Conservation (phyloP, 2,329 filamentous ascomycete species). For the Beauveria scarabaeidicola region DNA sequence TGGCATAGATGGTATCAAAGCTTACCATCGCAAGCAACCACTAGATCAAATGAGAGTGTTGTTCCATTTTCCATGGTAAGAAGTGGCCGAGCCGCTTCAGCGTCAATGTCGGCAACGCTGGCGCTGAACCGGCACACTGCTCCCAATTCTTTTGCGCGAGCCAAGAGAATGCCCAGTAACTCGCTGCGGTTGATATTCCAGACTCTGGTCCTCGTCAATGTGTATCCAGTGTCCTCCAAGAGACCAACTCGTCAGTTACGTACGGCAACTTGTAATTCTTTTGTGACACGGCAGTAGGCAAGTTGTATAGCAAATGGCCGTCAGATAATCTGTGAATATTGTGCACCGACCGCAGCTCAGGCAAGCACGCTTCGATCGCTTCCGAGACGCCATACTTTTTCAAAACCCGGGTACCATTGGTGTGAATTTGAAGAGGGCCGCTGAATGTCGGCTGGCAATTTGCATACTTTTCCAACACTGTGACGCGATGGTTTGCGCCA, state of each 20-base stretch:
- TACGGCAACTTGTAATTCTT: background rate
- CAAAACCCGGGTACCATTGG: background rate
- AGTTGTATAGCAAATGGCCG: background rate
- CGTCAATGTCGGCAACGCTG: background rate
- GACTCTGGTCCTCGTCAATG: background rate
- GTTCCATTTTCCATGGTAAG: background rate
- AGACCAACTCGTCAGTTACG: background rate
- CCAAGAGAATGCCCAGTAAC: background rate
- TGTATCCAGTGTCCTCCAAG: no score
- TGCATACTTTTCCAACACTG: background rate
- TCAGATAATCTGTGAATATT: background rate
- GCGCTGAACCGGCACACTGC: background rate
- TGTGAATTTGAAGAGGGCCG: background rate
- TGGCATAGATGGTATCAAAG: background rate
- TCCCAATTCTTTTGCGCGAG: background rate
- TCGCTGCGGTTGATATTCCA: background rate
- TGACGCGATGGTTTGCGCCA: background rate
- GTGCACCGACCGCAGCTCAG: background rate
- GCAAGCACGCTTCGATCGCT: background rate
- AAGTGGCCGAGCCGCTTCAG: background rate
- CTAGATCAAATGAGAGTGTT: background rate
- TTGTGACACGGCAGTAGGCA: background rate
- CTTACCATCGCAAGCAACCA: slow-evolving; percentile 1
- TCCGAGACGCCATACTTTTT: background rate
- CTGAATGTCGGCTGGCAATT: background rate